Base-by-base conservation (phyloP, 176 grass and related monocot genomes). In the Bromus sterilis region DNA sequence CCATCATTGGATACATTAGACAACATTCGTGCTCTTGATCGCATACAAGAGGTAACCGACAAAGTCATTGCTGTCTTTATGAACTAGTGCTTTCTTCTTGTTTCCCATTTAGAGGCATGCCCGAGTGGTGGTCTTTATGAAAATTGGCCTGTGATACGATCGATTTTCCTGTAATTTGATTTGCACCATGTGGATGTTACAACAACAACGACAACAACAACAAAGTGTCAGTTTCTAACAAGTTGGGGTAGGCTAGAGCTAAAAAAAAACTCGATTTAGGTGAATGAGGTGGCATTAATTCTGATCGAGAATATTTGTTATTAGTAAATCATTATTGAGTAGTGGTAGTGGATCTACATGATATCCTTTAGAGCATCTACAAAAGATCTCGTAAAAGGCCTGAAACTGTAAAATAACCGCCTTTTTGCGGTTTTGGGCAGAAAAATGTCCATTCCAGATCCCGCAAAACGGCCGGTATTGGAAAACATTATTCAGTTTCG, bases 1-100 rank as follows among this genome's bases (percentile, higher is more conserved):
- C 96, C 96, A 78, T 98, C 96, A 62, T 89, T 98, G 74, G 96
- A 98, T 77, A 95, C 96, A 79, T 84, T 98, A 78, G 96, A 98
- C 79, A 98, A 93, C 64, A 93, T 98, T 14, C 96, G 96, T 77
- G 86, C 93, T 91, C 93, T 98, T 86, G 93, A 95, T 81, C 92
- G 96, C 43, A 93, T 93, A 86, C 93, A 98, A 79, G 96, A 98
- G 96, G 96, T 98, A 91, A 34, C 78, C 24, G 70, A 62, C 23
- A 89, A 12, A 55, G 1, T 58, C 60, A n/a, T 12, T 6, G 18
- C 61, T 70, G n/a, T 56, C 8, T 4, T 65, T 25, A 71, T 44
- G 43, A 71, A 34, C 71, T n/a, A 36, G 20, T 81, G 30, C 29
- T 51, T 33, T 40, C 7, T 25, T 46, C 5, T 48, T 30, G 51